A percentile compares a stretch with the other conserved stretches of the same genome.
Conservation (phyloP, 805 yeast species). For the Zygotorulaspora danielsina region DNA sequence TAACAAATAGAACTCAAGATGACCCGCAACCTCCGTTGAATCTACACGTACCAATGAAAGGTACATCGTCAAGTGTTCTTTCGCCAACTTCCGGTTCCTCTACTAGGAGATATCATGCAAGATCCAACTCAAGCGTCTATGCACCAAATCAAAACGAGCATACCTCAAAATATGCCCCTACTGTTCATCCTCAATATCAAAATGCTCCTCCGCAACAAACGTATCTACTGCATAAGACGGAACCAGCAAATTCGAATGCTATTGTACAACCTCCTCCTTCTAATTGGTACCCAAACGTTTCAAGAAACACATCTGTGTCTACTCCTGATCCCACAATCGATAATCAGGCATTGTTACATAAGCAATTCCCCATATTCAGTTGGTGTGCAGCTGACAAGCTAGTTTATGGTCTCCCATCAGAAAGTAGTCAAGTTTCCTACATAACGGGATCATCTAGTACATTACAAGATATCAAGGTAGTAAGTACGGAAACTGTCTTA, state of each 20-base stretch:
- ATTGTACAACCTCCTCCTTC: slow-evolving; percentile 15
- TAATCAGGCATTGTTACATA: slow-evolving; percentile 50
- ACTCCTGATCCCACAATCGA: slow-evolving; percentile 30
- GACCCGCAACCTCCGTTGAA: slow-evolving; percentile 2
- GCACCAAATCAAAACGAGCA: slow-evolving; percentile 29
- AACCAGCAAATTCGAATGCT: slow-evolving; percentile 8
- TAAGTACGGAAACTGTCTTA: slow-evolving; percentile 34
- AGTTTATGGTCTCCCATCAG: slow-evolving; percentile 44
- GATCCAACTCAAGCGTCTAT: slow-evolving; percentile 34
- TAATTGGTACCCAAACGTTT: background rate
- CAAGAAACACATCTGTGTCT: background rate
- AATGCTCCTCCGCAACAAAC: slow-evolving; percentile 5
- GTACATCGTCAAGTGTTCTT: slow-evolving; percentile 8
- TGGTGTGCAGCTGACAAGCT: slow-evolving; percentile 53
- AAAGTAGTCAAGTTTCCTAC: slow-evolving; percentile 13
- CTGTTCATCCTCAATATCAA: slow-evolving; percentile 30
- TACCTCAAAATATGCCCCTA: slow-evolving; percentile 41
- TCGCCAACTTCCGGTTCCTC: slow-evolving; percentile 12
- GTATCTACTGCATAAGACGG: slow-evolving; percentile 2
- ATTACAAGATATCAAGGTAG: slow-evolving; percentile 36
- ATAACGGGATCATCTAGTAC: slow-evolving; percentile 31
- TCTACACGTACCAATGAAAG: slow-evolving; percentile 6
- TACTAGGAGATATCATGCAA: slow-evolving; percentile 25
- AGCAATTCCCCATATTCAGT: slow-evolving; percentile 73
- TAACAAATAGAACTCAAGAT: background rate